Evolutionary conservation across 306 rosid species (phyloP).

Genomic region (Medicago ruthenica): DNA sequence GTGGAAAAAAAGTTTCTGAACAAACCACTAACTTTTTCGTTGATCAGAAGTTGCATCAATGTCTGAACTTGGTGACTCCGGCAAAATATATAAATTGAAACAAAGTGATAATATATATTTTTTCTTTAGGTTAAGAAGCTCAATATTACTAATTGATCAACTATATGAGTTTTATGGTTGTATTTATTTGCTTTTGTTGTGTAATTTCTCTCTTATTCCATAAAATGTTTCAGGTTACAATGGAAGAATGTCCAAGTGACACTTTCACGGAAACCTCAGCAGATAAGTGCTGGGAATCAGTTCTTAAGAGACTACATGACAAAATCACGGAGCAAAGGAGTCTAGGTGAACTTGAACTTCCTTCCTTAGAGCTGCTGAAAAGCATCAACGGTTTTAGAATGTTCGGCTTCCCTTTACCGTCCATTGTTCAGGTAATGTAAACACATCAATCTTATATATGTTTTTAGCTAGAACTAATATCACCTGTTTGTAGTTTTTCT

Average conservation of each 20-base stretch:
- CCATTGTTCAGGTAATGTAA: conserved; percentile 62
- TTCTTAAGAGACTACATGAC: conserved; percentile 57
- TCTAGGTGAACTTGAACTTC: conserved; percentile 52
- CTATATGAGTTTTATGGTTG: no score
- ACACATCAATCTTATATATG: conserved; percentile 23
- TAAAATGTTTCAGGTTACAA: conserved; percentile 66
- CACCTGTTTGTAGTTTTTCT: conserved; percentile 1
- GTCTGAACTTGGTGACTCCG: no score
- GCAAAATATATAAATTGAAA: no score
- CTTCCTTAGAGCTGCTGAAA: conserved; percentile 55
- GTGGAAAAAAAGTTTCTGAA: no score
- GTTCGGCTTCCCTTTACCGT: conserved; percentile 81
- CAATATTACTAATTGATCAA: no score
- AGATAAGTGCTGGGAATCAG: conserved; percentile 81
- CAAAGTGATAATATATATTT: no score
- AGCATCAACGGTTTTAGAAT: conserved; percentile 67
- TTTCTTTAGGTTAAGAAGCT: no score
- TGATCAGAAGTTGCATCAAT: no score
- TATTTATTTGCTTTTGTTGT: no score
- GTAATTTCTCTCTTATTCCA: background rate
- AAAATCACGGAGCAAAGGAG: conserved; percentile 54
- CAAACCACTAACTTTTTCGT: no score
- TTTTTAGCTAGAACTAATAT: conserved; percentile 17
- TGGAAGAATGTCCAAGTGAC: conserved; percentile 69
- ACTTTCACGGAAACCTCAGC: conserved; percentile 62